Evolutionary conservation across 495 filamentous ascomycete species (phyloP), one percentile per base, ranked within the genome.

Genomic region (Podospora bellae-mahoneyi): DNA sequence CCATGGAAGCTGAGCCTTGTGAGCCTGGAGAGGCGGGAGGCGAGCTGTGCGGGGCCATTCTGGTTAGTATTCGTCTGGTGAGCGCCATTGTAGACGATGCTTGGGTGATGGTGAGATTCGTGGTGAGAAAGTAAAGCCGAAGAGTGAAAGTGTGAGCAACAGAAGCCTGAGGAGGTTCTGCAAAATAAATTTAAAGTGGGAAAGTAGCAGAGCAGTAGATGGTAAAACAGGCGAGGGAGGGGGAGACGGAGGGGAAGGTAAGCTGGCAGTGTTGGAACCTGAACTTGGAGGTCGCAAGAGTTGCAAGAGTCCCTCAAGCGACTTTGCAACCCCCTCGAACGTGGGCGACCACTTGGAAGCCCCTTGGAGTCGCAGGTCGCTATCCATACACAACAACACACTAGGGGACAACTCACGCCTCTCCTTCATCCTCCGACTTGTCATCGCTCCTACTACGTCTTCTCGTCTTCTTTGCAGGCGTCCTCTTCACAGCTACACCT

Each of bases 1-100:
- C 91, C 92, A 97, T 96, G 2, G 91, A 88, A 15, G 89, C 93
- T 28, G 92, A 96, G 70, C 89, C 84, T 64, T 92, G 87, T 2
- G 94, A 97, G 70, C 86, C 80, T 10, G 86, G 89, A 13, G 91
- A 93, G n/a, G 85, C 86, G 60, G 82, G 82, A 26, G 80, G 78
- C 5, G 86, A 90, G 48, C 88, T 91, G 74, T 34, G 57, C 7
- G 13, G 13, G 5, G 6, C 6, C 9, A 67, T 64, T 53, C 2
- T 68, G 23, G 69, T 71, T 66, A 72, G 69, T 39, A 26, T 3
- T 13, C 48, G 66, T 73, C 30, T 60, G 64, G 53, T 5, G 30
- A 58, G 10, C 64, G 28, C 56, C 57, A 66, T 56, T 63, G 66
- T 61, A 2, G 10, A 23, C 18, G 59, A 61, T 28, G 27, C 26